Evolutionary conservation across 2,329 filamentous ascomycete genomes (phyloP), one percentile per base, ranked within the genome.

Genomic region (Coleophoma crateriformis): DNA sequence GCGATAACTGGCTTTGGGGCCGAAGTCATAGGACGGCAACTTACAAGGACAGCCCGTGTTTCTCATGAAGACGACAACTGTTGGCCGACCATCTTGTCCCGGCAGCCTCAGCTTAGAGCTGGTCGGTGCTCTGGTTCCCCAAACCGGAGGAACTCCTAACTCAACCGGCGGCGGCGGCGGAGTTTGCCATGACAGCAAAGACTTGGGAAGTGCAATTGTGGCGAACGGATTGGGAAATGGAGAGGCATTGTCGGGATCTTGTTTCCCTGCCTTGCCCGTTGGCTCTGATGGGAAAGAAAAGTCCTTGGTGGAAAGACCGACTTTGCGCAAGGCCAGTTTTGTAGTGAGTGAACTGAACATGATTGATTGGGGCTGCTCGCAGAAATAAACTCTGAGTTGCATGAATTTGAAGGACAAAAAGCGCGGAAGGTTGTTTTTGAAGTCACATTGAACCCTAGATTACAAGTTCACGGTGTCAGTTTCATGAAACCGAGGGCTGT

Each of bases 41-140:
- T 63, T 75, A 86, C 85, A 90, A n/a, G 86, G 84, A 70, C 85
- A 88, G 22, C 85, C 86, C 62, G 84, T 88, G 64, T 88, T 83
- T 41, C 87, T 75, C 19, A 90, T 71, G 60, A 90, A 90, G 6
- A 81, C 75, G 20, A 90, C 67, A 3, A 90, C 62, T 0, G 76
- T 78, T 0, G 81, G 79, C 59, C 77, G 79, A 19, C 67, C 65
- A 60, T 71, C 67, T 1, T 75, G 65, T 51, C 67, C 66, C 0
- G 78, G 76, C 13, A 87, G 15, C 14, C 46, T 49, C 37, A 64
- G 50, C 37, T 57, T 59, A 27, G 22, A 19, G 11, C 48, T 52
- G 2, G n/a, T 53, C 2, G 62, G 61, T 7, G 62, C 61, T 41
- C 50, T 50, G 3, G 50, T 56, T 1, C 61, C 62, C 10, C 58